phyloP scores from a whole-genome alignment of 2,329 filamentous ascomycete genomes.

The Fusarium succisae region DNA sequence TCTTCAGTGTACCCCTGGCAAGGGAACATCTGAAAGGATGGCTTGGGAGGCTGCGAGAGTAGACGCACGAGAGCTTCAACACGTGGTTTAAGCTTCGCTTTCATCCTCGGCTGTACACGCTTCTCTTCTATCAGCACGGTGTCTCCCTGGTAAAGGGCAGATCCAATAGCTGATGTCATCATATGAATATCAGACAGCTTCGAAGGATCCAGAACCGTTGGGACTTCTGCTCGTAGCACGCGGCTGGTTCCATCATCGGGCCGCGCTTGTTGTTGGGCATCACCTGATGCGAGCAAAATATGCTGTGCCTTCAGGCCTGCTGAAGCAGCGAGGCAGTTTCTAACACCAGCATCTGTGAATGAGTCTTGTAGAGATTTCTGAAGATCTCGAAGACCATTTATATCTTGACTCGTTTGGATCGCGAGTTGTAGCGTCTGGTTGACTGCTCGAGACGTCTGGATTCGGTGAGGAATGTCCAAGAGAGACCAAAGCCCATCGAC shows the following conservation, averaged over 20 bases:
- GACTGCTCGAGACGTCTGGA: not conserved
- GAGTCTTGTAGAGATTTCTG: not conserved
- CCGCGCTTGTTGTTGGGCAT: not conserved
- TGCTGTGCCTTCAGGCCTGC: not conserved
- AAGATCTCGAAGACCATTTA: not conserved
- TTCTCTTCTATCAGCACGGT: not conserved
- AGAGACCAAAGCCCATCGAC: not conserved
- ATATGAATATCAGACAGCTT: not conserved
- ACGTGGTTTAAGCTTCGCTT: not conserved
- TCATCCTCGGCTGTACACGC: not conserved
- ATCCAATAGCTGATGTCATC: not conserved
- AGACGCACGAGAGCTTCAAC: not conserved
- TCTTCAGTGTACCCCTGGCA: not conserved
- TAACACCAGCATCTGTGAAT: not conserved
- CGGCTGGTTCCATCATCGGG: not conserved
- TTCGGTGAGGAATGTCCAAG: not conserved
- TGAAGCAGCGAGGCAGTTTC: not conserved
- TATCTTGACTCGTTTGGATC: not conserved
- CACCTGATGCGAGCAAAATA: not conserved
- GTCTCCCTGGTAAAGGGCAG: not conserved
- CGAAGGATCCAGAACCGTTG: not conserved
- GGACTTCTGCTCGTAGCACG: not conserved
- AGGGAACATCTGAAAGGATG: not conserved
- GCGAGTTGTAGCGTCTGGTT: not conserved
- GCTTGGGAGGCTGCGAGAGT: not conserved